A percentile compares a stretch with the other conserved stretches of the same genome.
These are phyloP conservation scores for Vitis cinerea DNA, from an alignment of 164 flowering plant species.

Conservation along the genomic window DNA sequence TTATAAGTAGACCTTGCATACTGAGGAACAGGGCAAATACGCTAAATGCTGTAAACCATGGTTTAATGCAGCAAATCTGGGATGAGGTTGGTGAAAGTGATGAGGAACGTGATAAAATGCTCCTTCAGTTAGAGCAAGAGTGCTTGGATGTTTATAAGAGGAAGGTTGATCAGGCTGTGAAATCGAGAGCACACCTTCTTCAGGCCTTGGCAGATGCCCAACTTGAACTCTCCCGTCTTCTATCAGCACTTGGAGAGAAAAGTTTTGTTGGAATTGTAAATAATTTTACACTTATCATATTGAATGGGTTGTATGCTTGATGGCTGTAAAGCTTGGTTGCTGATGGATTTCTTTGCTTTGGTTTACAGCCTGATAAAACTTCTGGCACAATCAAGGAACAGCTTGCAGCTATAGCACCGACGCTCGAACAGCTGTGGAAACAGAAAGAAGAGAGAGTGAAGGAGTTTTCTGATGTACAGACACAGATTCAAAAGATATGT, in stretches of 20 bases:
- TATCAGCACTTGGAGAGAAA: slow-evolving; percentile 85
- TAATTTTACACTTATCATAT: slow-evolving; percentile 5
- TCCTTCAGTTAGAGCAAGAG: slow-evolving; percentile 90
- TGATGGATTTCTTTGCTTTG: slow-evolving; percentile 12
- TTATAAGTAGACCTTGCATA: background rate
- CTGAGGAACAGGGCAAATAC: background rate
- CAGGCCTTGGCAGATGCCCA: slow-evolving; percentile 79
- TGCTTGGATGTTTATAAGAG: slow-evolving; percentile 95
- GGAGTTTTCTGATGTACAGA: slow-evolving; percentile 79
- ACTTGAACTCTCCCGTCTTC: slow-evolving; percentile 66
- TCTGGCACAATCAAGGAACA: slow-evolving; percentile 92
- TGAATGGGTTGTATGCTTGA: background rate
- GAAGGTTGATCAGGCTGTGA: slow-evolving; percentile 87
- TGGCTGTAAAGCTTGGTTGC: background rate
- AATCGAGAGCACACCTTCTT: slow-evolving; percentile 80
- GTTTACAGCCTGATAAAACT: slow-evolving; percentile 68
- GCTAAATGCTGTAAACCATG: background rate
- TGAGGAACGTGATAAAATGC: slow-evolving; percentile 86
- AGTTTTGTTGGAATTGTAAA: slow-evolving; percentile 66
- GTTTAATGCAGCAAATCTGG: slow-evolving; percentile 79
- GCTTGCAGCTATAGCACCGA: slow-evolving; percentile 84
- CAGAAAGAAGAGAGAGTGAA: slow-evolving; percentile 78
- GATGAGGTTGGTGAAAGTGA: slow-evolving; percentile 97
- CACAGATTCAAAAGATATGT: slow-evolving; percentile 78
- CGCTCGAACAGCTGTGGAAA: slow-evolving; percentile 68